Base-by-base conservation (phyloP, 1,284 basidiomycete genomes). In the Blastosporella zonata region DNA sequence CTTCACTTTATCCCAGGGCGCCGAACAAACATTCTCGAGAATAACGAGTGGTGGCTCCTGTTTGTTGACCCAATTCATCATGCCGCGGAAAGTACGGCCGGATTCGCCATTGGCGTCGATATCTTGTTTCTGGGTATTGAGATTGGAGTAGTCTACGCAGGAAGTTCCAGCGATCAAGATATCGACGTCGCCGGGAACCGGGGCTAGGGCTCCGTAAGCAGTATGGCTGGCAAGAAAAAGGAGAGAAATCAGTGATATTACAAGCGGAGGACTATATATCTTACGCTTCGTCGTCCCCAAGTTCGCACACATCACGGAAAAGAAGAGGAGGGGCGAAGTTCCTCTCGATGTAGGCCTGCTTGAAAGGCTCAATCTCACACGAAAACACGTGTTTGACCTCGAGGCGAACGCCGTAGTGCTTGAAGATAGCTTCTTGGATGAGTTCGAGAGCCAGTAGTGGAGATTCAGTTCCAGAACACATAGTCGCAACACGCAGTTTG, bases 351-450 rank as follows among this genome's bases (percentile, higher is more conserved):
- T 97, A 97, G 0, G 94, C 94, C 66, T 97, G 94, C 68, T 97
- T 97, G 79, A 95, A 97, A 1, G 95, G 94, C 64, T 97, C 95
- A 55, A 97, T 97, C 69, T 97, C 94, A 68, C 94, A 97, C 0
- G 94, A 97, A 68, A 97, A 97, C 45, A 97, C 92, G 67, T 97
- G 95, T 60, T 96, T 86, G 53, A 94, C 74, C 28, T 86, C 78
- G 42, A 97, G 71, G 1, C 78, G 72, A 35, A 87, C 62, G 1
- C 72, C 79, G 58, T 83, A 81, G 53, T 87, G 82, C n/a, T 84
- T 81, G 41, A 81, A 68, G 52, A 96, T 81, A 2, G 86, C 77
- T 62, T 78, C 83, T 62, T 76, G 82, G 42, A 97, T 92, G 57
- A 97, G 73, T 35, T 90, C 86, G 31, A 97, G 75, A 7, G 94